Evolutionary conservation across 2,329 filamentous ascomycete genomes (phyloP), one percentile per base, ranked within the genome.

Genomic region (Botrytis paeoniae): DNA sequence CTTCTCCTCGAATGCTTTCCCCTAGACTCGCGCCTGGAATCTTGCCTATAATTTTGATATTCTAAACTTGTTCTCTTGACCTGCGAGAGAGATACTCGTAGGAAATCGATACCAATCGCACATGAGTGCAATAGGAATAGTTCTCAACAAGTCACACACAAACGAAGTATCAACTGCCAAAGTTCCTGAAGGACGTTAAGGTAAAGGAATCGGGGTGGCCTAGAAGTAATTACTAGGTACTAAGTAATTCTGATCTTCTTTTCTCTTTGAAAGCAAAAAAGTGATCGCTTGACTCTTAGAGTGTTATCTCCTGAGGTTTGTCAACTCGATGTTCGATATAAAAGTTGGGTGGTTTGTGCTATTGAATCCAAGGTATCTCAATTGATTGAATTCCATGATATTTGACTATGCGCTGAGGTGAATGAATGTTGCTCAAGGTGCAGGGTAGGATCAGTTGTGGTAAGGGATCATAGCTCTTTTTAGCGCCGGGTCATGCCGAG

Each of bases 401-500:
- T 54, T 16, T 57, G n/a, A 20, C 12, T 25, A 35, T 45, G 18
- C 16, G 9, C 29, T 14, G n/a, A 35, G 12, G 6, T 64, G 18
- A 25, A 64, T 16, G 45, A n/a, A 48, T 25, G 45, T 35, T 35
- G 29, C 22, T 29, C 3, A 18, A 35, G 29, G 9, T 22, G 7
- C 57, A 59, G 29, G 18, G 59, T 4, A 16, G 9, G 20, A 39
- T 61, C 20, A 37, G 22, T 37, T 37, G 35, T 54, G 57, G 32
- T 37, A 18, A 35, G 9, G 29, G 12, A 65, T 57, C 25, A 68
- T 41, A 68, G 37, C 65, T 29, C 22, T 20, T 41, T 57, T 32
- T 68, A 69, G 65, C 48, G 65, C 65, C 65, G 65, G 65, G 2
- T 57, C 5, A 57, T 69, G 65, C 65, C 65, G 65, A 41, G 54